A percentile compares a stretch with the other conserved stretches of the same genome.
These are phyloP conservation scores for Pseudogymnoascus sp. DNA, from an alignment of 2,329 filamentous ascomycete genomes.

Conservation along the genomic window DNA sequence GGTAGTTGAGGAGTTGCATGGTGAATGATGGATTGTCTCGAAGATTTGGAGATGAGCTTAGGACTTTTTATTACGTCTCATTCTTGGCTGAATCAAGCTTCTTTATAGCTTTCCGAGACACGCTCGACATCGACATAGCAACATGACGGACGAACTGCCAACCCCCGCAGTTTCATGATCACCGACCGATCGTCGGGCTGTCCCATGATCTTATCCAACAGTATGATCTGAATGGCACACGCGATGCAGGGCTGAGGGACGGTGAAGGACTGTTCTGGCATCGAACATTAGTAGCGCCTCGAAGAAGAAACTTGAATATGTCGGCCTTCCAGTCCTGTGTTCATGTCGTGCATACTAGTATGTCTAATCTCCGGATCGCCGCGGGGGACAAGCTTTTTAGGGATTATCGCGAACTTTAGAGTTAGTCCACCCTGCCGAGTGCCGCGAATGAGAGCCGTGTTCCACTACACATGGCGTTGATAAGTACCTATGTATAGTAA, in stretches of 20 bases:
- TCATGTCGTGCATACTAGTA: not conserved
- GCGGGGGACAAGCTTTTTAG: not conserved
- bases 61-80: not conserved
- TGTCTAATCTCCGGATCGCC: not conserved
- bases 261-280: not conserved
- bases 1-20: not conserved
- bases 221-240: not conserved
- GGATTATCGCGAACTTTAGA: not conserved
- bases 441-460: not conserved
- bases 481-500: not conserved
- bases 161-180: not conserved
- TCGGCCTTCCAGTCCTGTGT: not conserved
- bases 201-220: not conserved
- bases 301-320: not conserved
- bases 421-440: not conserved
- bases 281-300: not conserved
- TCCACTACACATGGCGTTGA: not conserved
- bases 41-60: not conserved
- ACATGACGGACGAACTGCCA: not conserved
- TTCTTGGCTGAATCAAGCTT: not conserved
- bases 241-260: conserved; percentile 6
- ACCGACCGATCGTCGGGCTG: not conserved
- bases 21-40: not conserved
- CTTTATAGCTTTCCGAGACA: not conserved
- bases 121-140: not conserved